These are phyloP conservation scores for Neurospora sp. DNA, from an alignment of 495 filamentous ascomycete species.

Conservation along the genomic window DNA sequence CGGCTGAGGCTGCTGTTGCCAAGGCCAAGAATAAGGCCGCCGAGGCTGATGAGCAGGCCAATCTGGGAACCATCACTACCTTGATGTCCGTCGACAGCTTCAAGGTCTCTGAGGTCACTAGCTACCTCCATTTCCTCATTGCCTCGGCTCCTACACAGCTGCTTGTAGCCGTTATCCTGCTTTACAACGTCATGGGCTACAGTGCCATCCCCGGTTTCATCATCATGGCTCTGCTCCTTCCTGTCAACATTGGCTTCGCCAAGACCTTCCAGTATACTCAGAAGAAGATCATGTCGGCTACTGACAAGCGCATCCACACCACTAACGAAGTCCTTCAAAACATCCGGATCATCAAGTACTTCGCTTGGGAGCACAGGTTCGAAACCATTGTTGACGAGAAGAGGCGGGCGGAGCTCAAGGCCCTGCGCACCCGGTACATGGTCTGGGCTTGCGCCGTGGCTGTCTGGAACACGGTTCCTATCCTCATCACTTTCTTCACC, in stretches of 20 bases:
- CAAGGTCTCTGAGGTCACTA: constrained; percentile 88
- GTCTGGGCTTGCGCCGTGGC: constrained; percentile 86
- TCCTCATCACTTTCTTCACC: constrained; percentile 91
- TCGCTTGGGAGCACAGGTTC: constrained; percentile 96
- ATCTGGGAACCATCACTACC: constrained; percentile 94
- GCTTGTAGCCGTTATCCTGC: constrained; percentile 54
- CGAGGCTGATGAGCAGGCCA: constrained; percentile 62
- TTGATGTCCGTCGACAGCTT: constrained; percentile 98
- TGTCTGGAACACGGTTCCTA: constrained; percentile 92
- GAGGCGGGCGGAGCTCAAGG: constrained; percentile 64
- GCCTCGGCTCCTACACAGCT: constrained; percentile 79
- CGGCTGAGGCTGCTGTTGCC: constrained; percentile 19
- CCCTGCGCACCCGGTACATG: constrained; percentile 72
- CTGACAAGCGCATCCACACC: constrained; percentile 90
- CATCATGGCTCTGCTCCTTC: constrained; percentile 83
- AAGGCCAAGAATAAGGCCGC: constrained; percentile 28
- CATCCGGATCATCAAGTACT: constrained; percentile 98
- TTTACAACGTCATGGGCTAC: constrained; percentile 83
- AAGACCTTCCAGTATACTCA: constrained; percentile 75
- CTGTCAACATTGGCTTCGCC: constrained; percentile 80
- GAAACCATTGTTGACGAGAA: constrained; percentile 81
- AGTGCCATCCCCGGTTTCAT: constrained; percentile 90
- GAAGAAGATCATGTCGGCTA: constrained; percentile 84
- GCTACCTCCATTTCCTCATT: constrained; percentile 86
- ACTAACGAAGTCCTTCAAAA: constrained; percentile 97